phyloP scores from a whole-genome alignment of 2,329 filamentous ascomycete species.

The Helotiales sp. region DNA sequence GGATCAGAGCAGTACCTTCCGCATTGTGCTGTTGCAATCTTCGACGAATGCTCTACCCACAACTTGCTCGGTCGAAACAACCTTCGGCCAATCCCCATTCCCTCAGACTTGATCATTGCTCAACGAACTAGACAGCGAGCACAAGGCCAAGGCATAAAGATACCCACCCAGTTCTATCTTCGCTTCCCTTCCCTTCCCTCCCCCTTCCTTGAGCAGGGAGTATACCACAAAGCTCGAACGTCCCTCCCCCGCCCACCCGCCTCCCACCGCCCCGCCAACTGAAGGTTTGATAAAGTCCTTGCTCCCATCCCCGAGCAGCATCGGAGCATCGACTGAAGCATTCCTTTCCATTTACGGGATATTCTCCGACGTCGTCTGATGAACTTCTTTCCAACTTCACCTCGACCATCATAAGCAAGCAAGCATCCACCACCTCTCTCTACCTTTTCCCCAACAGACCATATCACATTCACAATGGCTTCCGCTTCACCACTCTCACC shows the following conservation, averaged over 20 bases:
- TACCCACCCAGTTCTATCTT: slow-evolving; percentile 10
- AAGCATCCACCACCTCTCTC: slow-evolving; percentile 29
- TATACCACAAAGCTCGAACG: slow-evolving; percentile 18
- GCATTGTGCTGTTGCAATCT: slow-evolving; percentile 22
- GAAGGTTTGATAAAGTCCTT: slow-evolving; percentile 29
- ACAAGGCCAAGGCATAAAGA: slow-evolving; percentile 29
- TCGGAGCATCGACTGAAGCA: slow-evolving; percentile 20
- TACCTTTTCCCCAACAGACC: slow-evolving; percentile 36
- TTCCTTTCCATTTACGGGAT: slow-evolving; percentile 29
- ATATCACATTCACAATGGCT: slow-evolving; percentile 37
- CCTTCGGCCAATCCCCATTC: slow-evolving; percentile 27
- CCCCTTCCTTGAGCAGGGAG: slow-evolving; percentile 6
- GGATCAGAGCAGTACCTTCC: slow-evolving; percentile 21
- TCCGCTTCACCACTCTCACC: slow-evolving; percentile 27
- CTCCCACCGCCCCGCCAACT: slow-evolving; percentile 22
- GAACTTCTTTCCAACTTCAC: slow-evolving; percentile 19
- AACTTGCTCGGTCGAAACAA: slow-evolving; percentile 31
- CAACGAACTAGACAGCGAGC: slow-evolving; percentile 18
- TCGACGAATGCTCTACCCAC: slow-evolving; percentile 26
- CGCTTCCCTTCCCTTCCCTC: too few species aligned
- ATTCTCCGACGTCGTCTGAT: slow-evolving; percentile 30
- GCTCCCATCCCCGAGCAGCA: slow-evolving; percentile 19
- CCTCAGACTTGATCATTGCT: slow-evolving; percentile 19
- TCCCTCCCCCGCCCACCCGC: slow-evolving; percentile 16
- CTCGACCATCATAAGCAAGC: slow-evolving; percentile 12